These are phyloP conservation scores for Ogataea neopini DNA, from an alignment of 805 yeast species.

Conservation along the genomic window DNA sequence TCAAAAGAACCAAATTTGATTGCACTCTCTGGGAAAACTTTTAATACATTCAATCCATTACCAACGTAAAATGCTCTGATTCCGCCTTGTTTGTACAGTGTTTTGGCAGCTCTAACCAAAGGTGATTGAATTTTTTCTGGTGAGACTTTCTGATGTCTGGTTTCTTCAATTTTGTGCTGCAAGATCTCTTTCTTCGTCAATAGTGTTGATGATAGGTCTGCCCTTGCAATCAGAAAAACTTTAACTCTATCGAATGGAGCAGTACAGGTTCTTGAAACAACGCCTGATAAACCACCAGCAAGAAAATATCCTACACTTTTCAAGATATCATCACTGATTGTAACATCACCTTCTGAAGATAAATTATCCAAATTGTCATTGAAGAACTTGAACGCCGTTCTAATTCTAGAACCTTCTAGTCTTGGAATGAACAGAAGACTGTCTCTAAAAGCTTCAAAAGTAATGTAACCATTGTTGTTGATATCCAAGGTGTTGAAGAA, in stretches of 20 bases:
- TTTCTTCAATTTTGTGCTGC: conserved; percentile 34
- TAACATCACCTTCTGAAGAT: conserved; percentile 90
- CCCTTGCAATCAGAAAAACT: conserved; percentile 89
- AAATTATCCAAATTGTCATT: conserved; percentile 75
- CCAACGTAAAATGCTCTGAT: conserved; percentile 88
- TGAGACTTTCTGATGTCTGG: conserved; percentile 43
- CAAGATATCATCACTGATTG: conserved; percentile 72
- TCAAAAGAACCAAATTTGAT: conserved; percentile 97
- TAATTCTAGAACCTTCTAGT: conserved; percentile 68
- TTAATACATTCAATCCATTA: conserved; percentile 88
- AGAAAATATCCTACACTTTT: conserved; percentile 88
- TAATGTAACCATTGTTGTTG: conserved; percentile 63
- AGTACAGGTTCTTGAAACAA: conserved; percentile 91
- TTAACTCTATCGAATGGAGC: conserved; percentile 97
- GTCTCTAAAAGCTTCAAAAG: conserved; percentile 85
- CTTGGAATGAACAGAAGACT: conserved; percentile 83
- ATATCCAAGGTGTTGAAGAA: conserved; percentile 58
- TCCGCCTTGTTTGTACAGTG: conserved; percentile 88
- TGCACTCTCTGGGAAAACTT: conserved; percentile 96
- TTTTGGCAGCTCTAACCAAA: conserved; percentile 72
- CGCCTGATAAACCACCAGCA: conserved; percentile 96
- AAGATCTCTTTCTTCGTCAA: conserved; percentile 53
- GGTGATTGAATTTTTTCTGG: conserved; percentile 65
- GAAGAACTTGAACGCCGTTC: conserved; percentile 79
- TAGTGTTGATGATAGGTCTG: conserved; percentile 73